Evolutionary conservation across 345 rosid species (phyloP).

Genomic region (Pseudoturritis turrita): DNA sequence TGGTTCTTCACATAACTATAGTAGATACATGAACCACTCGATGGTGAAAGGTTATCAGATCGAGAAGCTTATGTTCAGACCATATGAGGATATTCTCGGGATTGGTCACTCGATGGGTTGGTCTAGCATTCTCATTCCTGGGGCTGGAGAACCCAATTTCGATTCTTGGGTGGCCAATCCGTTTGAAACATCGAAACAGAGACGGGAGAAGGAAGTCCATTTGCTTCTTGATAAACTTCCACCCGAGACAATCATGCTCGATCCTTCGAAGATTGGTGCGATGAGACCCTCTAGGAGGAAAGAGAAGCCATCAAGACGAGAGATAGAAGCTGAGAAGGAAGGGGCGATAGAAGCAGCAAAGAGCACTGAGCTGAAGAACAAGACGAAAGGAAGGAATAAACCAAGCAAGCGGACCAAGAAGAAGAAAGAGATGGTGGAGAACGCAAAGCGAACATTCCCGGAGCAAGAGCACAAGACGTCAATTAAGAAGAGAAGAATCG

Average conservation of each 20-base stretch:
- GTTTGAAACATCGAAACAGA: slow-evolving; percentile 77
- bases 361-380: slow-evolving; percentile 49
- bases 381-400: slow-evolving; percentile 83
- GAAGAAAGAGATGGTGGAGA: slow-evolving; percentile 49
- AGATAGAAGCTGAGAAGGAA: slow-evolving; percentile 61
- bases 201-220: slow-evolving; percentile 82
- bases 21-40: slow-evolving; percentile 71
- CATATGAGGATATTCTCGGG: slow-evolving; percentile 81
- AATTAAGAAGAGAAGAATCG: slow-evolving; percentile 54
- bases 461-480: slow-evolving; percentile 44
- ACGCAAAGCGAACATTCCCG: slow-evolving; percentile 61
- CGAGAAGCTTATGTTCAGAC: slow-evolving; percentile 66
- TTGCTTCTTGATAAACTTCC: slow-evolving; percentile 92
- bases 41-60: slow-evolving; percentile 80
- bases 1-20: slow-evolving; percentile 44
- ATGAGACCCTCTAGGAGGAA: slow-evolving; percentile 49
- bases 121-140: slow-evolving; percentile 85
- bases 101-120: slow-evolving; percentile 95
- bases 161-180: slow-evolving; percentile 96
- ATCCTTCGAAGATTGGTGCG: slow-evolving; percentile 85
- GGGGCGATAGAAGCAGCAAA: slow-evolving; percentile 58
- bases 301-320: slow-evolving; percentile 56
- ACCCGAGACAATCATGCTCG: slow-evolving; percentile 82
- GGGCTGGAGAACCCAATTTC: slow-evolving; percentile 93
- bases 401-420: slow-evolving; percentile 65